A percentile compares a stretch with the other conserved stretches of the same genome.
phyloP scores from a whole-genome alignment of 176 grass and related monocot species.

The Aegilops bicornis region DNA sequence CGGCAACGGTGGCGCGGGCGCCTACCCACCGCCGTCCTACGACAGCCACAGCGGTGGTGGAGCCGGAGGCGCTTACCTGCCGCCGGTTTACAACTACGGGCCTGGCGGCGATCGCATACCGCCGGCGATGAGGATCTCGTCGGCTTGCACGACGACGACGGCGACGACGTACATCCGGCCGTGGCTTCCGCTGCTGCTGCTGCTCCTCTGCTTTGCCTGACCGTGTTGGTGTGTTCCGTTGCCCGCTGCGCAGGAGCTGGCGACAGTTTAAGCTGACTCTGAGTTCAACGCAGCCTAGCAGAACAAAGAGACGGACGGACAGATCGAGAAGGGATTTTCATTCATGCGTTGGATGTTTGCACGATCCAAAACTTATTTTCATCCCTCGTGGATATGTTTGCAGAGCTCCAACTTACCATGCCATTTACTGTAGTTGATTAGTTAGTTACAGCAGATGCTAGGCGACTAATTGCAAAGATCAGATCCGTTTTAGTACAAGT shows the following conservation, averaged over 20 bases:
- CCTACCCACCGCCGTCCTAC: neutral
- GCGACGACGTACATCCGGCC: neutral
- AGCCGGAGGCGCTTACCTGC: neutral
- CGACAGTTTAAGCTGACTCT: neutral
- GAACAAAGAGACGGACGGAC: neutral
- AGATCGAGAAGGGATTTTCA: neutral
- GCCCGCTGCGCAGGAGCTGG: neutral
- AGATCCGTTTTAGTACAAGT: neutral
- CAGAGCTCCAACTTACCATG: neutral
- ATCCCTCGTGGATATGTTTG: neutral
- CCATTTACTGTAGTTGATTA: neutral
- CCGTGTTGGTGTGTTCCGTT: neutral
- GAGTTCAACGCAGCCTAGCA: neutral
- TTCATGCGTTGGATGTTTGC: neutral
- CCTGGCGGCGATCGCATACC: conserved; percentile 4
- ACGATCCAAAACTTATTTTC: neutral
- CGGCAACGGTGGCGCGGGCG: neutral
- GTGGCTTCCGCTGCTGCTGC: conserved; percentile 3
- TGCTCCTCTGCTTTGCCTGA: conserved; percentile 16
- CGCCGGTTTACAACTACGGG: conserved; percentile 29
- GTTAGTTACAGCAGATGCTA: neutral
- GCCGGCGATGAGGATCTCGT: conserved; percentile 21
- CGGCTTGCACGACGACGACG: neutral
- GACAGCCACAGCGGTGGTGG: neutral
- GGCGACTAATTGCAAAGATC: neutral